These are phyloP conservation scores for Dipteronia dyeriana DNA, from an alignment of 345 rosid genomes.

Conservation along the genomic window DNA sequence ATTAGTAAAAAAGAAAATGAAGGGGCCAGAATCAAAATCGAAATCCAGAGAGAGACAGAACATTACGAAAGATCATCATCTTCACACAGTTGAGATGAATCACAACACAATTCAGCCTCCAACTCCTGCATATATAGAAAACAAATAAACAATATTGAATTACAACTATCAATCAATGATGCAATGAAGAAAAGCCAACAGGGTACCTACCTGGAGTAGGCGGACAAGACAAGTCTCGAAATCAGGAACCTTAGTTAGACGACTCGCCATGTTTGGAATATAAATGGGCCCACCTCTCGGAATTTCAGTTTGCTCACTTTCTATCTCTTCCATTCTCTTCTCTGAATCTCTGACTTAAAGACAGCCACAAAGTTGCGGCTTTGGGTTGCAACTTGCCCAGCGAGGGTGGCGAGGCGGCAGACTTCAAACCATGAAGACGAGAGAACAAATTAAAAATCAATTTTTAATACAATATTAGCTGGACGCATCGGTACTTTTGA, in stretches of 20 bases:
- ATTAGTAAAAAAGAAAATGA: not conserved
- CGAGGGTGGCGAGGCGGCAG: not conserved
- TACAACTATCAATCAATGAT: not conserved
- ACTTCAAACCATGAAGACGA: not conserved
- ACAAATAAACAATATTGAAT: not conserved
- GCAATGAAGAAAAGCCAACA: not conserved
- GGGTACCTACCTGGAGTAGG: slow-evolving; percentile 39
- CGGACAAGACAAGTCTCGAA: slow-evolving; percentile 39
- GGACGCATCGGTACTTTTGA: not conserved
- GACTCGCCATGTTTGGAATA: slow-evolving; percentile 42
- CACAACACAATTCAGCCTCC: slow-evolving; percentile 35
- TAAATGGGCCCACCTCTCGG: slow-evolving; percentile 63
- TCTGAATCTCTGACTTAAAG: too few relatives aligned
- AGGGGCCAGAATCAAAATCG: not conserved
- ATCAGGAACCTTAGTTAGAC: slow-evolving; percentile 44
- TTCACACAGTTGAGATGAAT: slow-evolving; percentile 19
- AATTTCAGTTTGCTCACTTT: slow-evolving; percentile 12
- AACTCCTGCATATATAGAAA: slow-evolving; percentile 32
- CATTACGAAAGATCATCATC: slow-evolving; percentile 48
- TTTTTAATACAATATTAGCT: not conserved
- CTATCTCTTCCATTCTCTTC: slow-evolving; percentile 1
- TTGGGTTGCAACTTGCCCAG: not conserved
- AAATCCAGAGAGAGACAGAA: not conserved
- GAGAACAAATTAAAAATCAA: not conserved
- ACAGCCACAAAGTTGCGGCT: not conserved